Conservation (phyloP, 169 alveolate species). For the Amoebophrya sp. region DNA sequence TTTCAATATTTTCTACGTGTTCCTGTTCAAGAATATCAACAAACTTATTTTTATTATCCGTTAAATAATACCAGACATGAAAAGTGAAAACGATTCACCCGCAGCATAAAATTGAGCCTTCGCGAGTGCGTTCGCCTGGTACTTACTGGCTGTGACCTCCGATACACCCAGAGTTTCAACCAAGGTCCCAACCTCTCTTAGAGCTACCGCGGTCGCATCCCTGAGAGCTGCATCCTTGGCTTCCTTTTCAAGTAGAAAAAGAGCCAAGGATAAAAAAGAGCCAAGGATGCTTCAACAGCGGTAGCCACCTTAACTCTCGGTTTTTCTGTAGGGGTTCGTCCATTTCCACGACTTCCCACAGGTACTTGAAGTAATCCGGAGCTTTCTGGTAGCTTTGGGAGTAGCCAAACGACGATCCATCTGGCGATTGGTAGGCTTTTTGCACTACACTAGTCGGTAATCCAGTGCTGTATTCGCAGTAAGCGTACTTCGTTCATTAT, state of each 20-base stretch:
- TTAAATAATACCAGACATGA: too few relatives aligned
- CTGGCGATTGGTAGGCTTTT: neutral
- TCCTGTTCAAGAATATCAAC: too few relatives aligned
- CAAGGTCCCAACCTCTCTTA: neutral
- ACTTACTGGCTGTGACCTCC: neutral
- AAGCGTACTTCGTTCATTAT: constrained; percentile 18
- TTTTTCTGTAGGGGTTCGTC: neutral
- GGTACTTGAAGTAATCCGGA: constrained; percentile 7
- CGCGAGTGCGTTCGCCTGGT: neutral
- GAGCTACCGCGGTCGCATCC: neutral
- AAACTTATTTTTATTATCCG: too few relatives aligned
- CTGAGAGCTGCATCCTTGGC: neutral
- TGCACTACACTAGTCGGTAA: neutral
- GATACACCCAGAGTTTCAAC: constrained; percentile 6
- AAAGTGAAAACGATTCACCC: too few relatives aligned
- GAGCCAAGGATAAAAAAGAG: too few relatives aligned
- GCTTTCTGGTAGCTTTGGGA: neutral
- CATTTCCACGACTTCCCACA: constrained; percentile 10
- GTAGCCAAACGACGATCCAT: neutral
- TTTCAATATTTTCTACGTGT: too few relatives aligned
- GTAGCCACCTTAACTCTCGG: neutral
- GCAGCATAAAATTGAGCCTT: neutral
- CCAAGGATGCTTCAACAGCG: neutral
- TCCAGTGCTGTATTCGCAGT: neutral
- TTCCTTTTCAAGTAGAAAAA: neutral